Evolutionary conservation across 73 alveolate species (phyloP), one percentile per base, ranked within the genome.

Genomic region (Tetrahymena elliotti): DNA sequence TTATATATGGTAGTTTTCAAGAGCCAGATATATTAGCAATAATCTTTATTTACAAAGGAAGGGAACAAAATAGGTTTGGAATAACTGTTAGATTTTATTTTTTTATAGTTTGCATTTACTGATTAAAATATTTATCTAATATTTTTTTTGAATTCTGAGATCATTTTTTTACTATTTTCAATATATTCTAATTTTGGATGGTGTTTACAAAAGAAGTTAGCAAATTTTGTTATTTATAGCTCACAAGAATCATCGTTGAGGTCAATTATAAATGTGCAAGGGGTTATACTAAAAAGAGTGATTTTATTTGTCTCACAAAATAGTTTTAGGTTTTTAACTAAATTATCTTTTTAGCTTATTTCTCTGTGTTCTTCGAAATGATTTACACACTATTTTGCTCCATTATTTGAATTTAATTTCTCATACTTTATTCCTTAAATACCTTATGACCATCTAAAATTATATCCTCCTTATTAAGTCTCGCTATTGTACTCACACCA

Each of bases 301-400:
- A 38, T 37, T 37, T 38, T 88, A 35, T n/a, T 36, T 40, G 93
- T 94, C 84, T 94, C 96, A 94, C 96, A 94, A 94, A 47, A 94
- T 52, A 84, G 53, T 35, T 33, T 27, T 35, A 94, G 84, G 37
- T 94, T 94, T 11, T 35, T 88, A 39, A 94, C 82, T 9, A 94
- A 92, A 47, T 94, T 47, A 35, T 54, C 84, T 39, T 94, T 94
- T 52, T 88, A 88, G 35, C 95, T 84, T 27, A 94, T 88, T 84
- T 94, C 96, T 35, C 52, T 83, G 53, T 94, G 96, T 52, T 84
- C 93, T 83, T 94, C 96, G 84, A 94, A 94, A 35, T 94, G 96
- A 40, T 94, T 94, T 53, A 94, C 83, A 83, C 53, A 52, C 22
- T 40, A 34, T 33, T 94, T 88, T 20, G 68, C 22, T 37, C 93